phyloP scores from a whole-genome alignment of 345 rosid genomes.

The Bruguiera gymnorhiza region DNA sequence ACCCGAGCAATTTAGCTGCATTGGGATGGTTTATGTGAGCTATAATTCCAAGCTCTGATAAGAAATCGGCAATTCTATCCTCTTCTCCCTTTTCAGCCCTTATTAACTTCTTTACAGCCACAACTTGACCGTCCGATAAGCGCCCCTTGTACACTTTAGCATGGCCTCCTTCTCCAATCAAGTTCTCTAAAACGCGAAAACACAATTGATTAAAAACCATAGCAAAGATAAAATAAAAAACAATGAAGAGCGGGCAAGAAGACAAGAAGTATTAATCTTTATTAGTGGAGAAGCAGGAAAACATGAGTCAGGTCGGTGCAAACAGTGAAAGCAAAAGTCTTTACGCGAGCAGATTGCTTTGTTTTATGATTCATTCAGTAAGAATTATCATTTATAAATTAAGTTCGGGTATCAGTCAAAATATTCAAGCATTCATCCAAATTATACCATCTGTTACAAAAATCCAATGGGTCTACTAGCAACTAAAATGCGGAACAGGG shows the following conservation, averaged over 20 bases:
- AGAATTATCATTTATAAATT: too few relatives aligned
- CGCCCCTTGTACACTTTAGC: constrained; percentile 86
- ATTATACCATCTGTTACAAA: too few relatives aligned
- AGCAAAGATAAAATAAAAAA: neutral
- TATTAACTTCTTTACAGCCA: constrained; percentile 82
- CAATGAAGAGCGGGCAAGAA: neutral
- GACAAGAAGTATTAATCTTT: neutral
- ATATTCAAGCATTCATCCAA: too few relatives aligned
- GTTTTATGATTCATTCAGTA: too few relatives aligned
- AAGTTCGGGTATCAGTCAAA: too few relatives aligned
- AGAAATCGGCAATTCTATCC: constrained; percentile 56
- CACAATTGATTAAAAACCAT: neutral
- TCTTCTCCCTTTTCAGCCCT: constrained; percentile 53
- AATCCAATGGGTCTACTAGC: too few relatives aligned
- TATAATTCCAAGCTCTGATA: constrained; percentile 86
- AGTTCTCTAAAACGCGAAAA: constrained; percentile 41
- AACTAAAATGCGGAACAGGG: too few relatives aligned
- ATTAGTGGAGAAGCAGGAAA: too few relatives aligned
- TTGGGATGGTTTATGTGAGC: constrained; percentile 90
- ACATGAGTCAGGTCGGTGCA: too few relatives aligned
- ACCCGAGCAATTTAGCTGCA: constrained; percentile 80
- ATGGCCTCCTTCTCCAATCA: constrained; percentile 89
- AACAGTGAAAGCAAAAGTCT: too few relatives aligned
- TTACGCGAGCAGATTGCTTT: too few relatives aligned
- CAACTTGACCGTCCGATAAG: constrained; percentile 57